Percentiles rank a stretch among this genome's conserved stretches.
phyloP scores from a whole-genome alignment of 1,139 yeast species.

The Kodamaea ohmeri region DNA sequence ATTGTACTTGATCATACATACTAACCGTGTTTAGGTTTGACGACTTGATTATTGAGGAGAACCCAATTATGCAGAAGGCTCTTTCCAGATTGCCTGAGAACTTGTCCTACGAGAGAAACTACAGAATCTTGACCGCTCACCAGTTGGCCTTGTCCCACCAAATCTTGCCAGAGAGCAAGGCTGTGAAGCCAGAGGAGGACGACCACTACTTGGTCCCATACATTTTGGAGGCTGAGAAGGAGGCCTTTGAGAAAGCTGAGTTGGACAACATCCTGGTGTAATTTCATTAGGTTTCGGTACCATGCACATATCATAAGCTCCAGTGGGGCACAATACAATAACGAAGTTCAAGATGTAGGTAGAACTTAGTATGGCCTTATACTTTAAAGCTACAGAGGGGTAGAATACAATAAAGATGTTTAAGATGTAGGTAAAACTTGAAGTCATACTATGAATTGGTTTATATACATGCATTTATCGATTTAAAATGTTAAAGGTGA shows the following conservation, averaged over 20 bases:
- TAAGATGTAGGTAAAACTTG: too few species aligned
- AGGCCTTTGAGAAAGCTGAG: conserved; percentile 80
- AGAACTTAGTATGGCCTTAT: not conserved
- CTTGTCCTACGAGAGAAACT: conserved; percentile 86
- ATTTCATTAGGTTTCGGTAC: not conserved
- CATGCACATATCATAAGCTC: conserved; percentile 4
- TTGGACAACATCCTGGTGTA: conserved; percentile 70
- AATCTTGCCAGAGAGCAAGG: conserved; percentile 77
- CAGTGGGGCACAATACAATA: conserved; percentile 2
- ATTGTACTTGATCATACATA: conserved; percentile 9
- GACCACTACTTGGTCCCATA: conserved; percentile 82
- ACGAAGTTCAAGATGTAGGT: not conserved
- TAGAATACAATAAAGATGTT: too few species aligned
- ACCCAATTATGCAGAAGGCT: conserved; percentile 83
- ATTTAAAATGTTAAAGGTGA: too few species aligned
- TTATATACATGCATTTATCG: too few species aligned
- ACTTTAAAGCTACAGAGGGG: too few species aligned
- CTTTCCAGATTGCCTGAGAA: conserved; percentile 80
- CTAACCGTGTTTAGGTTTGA: conserved; percentile 51
- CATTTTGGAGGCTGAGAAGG: conserved; percentile 92
- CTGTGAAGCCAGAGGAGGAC: conserved; percentile 80
- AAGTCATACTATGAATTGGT: too few species aligned
- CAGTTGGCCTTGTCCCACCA: conserved; percentile 85
- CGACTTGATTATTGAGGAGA: conserved; percentile 86
- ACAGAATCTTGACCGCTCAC: conserved; percentile 87